Conservation (phyloP, 208 protist species). For the Porcisia hertigi region DNA sequence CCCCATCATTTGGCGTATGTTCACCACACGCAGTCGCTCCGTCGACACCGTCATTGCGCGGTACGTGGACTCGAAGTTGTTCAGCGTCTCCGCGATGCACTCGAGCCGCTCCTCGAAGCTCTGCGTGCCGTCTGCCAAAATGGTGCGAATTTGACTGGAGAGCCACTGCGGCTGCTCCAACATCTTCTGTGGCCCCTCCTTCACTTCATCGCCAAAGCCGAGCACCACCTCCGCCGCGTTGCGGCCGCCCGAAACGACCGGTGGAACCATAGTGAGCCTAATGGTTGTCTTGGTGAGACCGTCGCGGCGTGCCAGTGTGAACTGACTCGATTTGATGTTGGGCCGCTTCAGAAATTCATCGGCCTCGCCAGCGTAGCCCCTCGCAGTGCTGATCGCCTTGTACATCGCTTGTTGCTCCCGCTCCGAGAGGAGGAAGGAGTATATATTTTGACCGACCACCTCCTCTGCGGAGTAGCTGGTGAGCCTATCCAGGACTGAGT, state of each 20-base stretch:
- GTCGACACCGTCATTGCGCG: slow-evolving; percentile 74
- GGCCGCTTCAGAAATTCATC: slow-evolving; percentile 47
- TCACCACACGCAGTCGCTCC: slow-evolving; percentile 71
- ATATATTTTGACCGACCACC: slow-evolving; percentile 82
- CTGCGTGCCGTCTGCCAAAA: slow-evolving; percentile 51
- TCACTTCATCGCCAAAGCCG: slow-evolving; percentile 62
- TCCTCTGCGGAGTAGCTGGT: slow-evolving; percentile 72
- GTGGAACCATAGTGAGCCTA: slow-evolving; percentile 58
- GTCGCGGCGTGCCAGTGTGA: slow-evolving; percentile 74
- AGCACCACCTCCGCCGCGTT: slow-evolving; percentile 71
- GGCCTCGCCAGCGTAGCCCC: slow-evolving; percentile 66
- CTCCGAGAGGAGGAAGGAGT: slow-evolving; percentile 71
- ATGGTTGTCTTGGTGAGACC: slow-evolving; percentile 71
- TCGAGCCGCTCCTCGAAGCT: slow-evolving; percentile 66
- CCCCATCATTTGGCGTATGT: slow-evolving; percentile 83
- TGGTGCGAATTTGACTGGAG: slow-evolving; percentile 51
- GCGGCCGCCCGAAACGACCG: slow-evolving; percentile 51
- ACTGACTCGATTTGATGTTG: slow-evolving; percentile 27
- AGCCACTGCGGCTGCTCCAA: slow-evolving; percentile 74
- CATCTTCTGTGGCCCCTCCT: slow-evolving; percentile 39
- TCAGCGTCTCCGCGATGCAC: slow-evolving; percentile 54
- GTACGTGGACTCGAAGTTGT: slow-evolving; percentile 71
- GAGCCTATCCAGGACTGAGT: slow-evolving; percentile 55
- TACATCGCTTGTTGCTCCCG: slow-evolving; percentile 77
- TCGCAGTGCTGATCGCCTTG: slow-evolving; percentile 51